Conservation (phyloP, 1,139 yeast genomes). For the Suhomyces maxii region DNA sequence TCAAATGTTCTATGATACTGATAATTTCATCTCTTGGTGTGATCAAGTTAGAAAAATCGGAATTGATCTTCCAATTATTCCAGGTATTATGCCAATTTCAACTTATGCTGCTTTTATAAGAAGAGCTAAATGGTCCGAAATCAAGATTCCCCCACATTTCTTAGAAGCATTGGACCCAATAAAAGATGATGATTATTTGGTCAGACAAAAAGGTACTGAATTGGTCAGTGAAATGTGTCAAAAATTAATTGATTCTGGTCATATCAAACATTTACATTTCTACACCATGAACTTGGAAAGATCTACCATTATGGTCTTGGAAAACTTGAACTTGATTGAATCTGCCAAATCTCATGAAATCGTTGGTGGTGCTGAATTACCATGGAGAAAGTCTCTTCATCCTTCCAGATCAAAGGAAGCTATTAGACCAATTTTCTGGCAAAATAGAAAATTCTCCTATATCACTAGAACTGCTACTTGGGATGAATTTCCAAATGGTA, state of each 20-base stretch:
- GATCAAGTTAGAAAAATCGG: slow-evolving; percentile 67
- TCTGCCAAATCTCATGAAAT: slow-evolving; percentile 41
- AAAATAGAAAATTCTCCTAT: slow-evolving; percentile 87
- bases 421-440: slow-evolving; percentile 96
- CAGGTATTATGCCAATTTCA: slow-evolving; percentile 98
- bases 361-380: slow-evolving; percentile 50
- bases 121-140: slow-evolving; percentile 92
- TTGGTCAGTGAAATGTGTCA: slow-evolving; percentile 83
- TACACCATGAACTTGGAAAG: slow-evolving; percentile 96
- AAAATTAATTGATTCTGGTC: slow-evolving; percentile 67
- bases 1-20: slow-evolving; percentile 90
- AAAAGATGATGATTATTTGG: slow-evolving; percentile 86
- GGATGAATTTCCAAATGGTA: slow-evolving; percentile 95
- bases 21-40: slow-evolving; percentile 83
- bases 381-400: slow-evolving; percentile 89
- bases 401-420: slow-evolving; percentile 80
- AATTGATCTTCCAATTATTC: slow-evolving; percentile 84
- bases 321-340: slow-evolving; percentile 61
- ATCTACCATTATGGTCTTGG: slow-evolving; percentile 86
- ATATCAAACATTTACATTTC: slow-evolving; percentile 83
- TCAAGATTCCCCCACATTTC: slow-evolving; percentile 74
- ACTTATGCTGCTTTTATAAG: slow-evolving; percentile 90
- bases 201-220: slow-evolving; percentile 83
- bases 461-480: slow-evolving; percentile 87
- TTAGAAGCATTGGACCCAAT: slow-evolving; percentile 73